phyloP scores from a whole-genome alignment of 192 early-diverging fungal genomes.

The Lunasporangiospora selenospora region DNA sequence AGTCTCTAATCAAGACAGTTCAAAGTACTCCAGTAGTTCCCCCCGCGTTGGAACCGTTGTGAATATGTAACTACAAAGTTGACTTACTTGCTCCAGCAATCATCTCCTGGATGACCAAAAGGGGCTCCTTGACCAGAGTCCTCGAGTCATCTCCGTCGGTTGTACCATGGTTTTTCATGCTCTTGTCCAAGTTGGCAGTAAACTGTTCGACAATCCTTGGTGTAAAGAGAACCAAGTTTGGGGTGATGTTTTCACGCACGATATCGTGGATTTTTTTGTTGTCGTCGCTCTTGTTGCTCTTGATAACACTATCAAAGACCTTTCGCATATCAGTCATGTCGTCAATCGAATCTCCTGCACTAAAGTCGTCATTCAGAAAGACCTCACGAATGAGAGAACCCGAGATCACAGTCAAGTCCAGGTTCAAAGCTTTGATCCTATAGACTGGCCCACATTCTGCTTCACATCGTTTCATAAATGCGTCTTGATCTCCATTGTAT shows the following conservation, averaged over 20 bases:
- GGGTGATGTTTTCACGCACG: slow-evolving; percentile 41
- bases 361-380: slow-evolving; percentile 46
- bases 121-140: slow-evolving; percentile 23
- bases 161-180: not conserved
- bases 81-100: slow-evolving; percentile 46
- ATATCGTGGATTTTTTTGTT: slow-evolving; percentile 11
- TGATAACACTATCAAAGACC: slow-evolving; percentile 8
- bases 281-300: slow-evolving; percentile 14
- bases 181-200: not conserved
- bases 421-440: slow-evolving; percentile 11
- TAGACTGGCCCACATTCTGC: slow-evolving; percentile 32
- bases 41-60: not conserved
- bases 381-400: slow-evolving; percentile 38
- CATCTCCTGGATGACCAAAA: slow-evolving; percentile 37
- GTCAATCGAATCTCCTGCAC: slow-evolving; percentile 15
- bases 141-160: slow-evolving; percentile 8
- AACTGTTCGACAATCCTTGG: slow-evolving; percentile 34
- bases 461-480: slow-evolving; percentile 9
- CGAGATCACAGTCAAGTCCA: slow-evolving; percentile 26
- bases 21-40: slow-evolving; percentile 1
- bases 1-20: no score
- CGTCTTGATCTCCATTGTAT: slow-evolving; percentile 4
- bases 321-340: slow-evolving; percentile 13
- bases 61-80: not conserved
- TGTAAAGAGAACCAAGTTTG: slow-evolving; percentile 42